Evolutionary conservation across 2,329 filamentous ascomycete species (phyloP).

Genomic region (Dryadomyces sulphureus): DNA sequence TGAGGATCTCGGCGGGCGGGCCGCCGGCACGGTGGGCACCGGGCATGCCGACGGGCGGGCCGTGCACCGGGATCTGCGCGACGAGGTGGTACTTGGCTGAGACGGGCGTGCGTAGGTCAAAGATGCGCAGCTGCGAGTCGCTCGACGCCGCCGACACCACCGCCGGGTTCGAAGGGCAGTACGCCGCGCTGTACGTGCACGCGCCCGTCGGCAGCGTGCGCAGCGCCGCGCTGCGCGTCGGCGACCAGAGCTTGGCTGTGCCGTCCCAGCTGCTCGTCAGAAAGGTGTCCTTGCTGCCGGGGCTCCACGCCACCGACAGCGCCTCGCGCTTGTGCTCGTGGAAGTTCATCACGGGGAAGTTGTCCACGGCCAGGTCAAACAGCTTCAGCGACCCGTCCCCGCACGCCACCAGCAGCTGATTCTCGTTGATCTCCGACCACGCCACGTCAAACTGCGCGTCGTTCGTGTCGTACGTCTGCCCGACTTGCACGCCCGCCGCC

Average conservation of each 20-base stretch:
- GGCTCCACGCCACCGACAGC: slow-evolving; percentile 85
- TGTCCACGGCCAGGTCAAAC: slow-evolving; percentile 67
- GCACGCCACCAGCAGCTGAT: slow-evolving; percentile 76
- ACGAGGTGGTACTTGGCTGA: slow-evolving; percentile 80
- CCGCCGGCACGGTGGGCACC: slow-evolving; percentile 17
- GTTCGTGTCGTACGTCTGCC: slow-evolving; percentile 92
- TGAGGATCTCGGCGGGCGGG: slow-evolving; percentile 70
- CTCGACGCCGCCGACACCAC: slow-evolving; percentile 78
- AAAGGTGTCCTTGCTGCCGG: slow-evolving; percentile 81
- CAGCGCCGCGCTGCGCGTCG: slow-evolving; percentile 57
- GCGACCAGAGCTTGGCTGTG: slow-evolving; percentile 92
- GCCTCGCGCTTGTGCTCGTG: slow-evolving; percentile 88
- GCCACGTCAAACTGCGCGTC: slow-evolving; percentile 89
- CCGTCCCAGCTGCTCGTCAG: slow-evolving; percentile 92
- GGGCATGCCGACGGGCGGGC: slow-evolving; percentile 25
- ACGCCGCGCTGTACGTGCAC: slow-evolving; percentile 88
- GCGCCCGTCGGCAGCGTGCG: slow-evolving; percentile 79
- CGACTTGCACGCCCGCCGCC: slow-evolving; percentile 64
- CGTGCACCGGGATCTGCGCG: slow-evolving; percentile 70
- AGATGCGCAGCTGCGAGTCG: slow-evolving; percentile 79
- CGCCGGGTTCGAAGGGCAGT: slow-evolving; percentile 75
- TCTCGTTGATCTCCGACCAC: slow-evolving; percentile 95
- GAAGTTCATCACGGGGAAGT: slow-evolving; percentile 84
- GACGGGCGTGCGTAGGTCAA: slow-evolving; percentile 77
- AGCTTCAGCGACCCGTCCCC: slow-evolving; percentile 92